A percentile compares a stretch with the other conserved stretches of the same genome.
These are phyloP conservation scores for Agaricus bisporus DNA, from an alignment of 768 basidiomycete species.

Conservation along the genomic window DNA sequence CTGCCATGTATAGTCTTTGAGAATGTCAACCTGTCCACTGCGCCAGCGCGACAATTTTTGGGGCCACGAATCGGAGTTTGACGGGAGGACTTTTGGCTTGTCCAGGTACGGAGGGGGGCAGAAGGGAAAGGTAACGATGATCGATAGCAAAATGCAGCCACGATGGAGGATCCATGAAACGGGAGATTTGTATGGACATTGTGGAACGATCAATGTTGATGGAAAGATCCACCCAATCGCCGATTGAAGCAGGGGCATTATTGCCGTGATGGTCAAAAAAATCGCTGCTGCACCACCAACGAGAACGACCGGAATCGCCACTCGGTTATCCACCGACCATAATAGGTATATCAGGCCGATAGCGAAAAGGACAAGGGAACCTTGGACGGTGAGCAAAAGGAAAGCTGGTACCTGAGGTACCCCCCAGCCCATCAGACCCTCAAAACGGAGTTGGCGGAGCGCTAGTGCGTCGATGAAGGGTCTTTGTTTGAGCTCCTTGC, in stretches of 20 bases:
- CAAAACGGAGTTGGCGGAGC: conserved; percentile 7
- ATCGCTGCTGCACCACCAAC: neutral
- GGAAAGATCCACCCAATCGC: neutral
- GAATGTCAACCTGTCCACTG: neutral
- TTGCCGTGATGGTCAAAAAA: neutral
- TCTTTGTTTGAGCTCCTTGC: conserved; percentile 1
- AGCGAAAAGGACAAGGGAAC: conserved; percentile 5
- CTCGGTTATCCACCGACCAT: neutral
- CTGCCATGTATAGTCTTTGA: conserved; percentile 6
- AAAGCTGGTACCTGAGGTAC: conserved; percentile 1
- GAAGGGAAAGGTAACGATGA: neutral
- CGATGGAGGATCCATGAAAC: conserved; percentile 5
- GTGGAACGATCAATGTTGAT: neutral
- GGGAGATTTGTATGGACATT: conserved; percentile 8
- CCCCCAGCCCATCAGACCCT: conserved; percentile 3
- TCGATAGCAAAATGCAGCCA: neutral
- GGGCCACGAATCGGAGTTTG: neutral
- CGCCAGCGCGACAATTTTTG: neutral
- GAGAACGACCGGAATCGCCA: conserved; percentile 2
- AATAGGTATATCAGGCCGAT: conserved; percentile 6
- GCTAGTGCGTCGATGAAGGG: neutral
- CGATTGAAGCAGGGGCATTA: conserved; percentile 6
- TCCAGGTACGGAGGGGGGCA: neutral
- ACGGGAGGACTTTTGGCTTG: no score
- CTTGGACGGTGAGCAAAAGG: conserved; percentile 4